Base-by-base conservation (phyloP, 2,329 filamentous ascomycete genomes). In the Onygenales sp. region DNA sequence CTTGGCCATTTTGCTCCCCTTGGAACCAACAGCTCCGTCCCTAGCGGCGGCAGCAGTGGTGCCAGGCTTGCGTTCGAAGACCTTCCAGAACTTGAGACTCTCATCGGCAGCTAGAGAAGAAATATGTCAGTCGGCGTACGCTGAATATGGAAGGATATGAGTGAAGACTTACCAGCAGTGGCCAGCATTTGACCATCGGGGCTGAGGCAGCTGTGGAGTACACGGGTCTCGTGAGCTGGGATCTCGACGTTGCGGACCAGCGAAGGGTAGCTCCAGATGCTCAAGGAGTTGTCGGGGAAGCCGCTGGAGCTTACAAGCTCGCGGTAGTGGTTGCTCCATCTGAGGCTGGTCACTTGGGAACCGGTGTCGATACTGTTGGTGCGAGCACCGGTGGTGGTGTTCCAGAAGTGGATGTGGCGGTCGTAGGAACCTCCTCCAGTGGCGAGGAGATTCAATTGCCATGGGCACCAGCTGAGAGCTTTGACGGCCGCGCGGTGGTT, bases 331-430 rank as follows among this genome's bases (percentile, higher is more conserved):
- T 90, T 89, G 79, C 88, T 95, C 93, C 93, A 98, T 64, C 90
- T 86, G 54, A 98, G 82, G 63, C 87, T 93, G 61, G 93, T 98
- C 54, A 98, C 94, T 73, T 98, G 93, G 46, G 90, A 95, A 56
- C 93, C 93, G 42, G 93, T 97, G 71, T 97, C 91, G 71, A 98
- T 97, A 80, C 89, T 95, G 84, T 98, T 98, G 76, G 95, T 91
- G 63, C 93, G 88, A 51, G 93, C 92, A 56, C 93, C 93, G 4
- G 92, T 95, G 21, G 93, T 97, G 46, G 91, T 94, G 81, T 98
- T 98, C 93, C 93, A 98, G 82, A 98, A 98, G 78, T 98, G 93
- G 72, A 98, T 98, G 74, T 96, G 88, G 62, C 90, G 87, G 70
- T 98, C 93, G 72, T 96, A 94, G 43, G 89, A 94, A 62, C 93